phyloP scores from a whole-genome alignment of 2,329 filamentous ascomycete species.

The Colletotrichum lentis region DNA sequence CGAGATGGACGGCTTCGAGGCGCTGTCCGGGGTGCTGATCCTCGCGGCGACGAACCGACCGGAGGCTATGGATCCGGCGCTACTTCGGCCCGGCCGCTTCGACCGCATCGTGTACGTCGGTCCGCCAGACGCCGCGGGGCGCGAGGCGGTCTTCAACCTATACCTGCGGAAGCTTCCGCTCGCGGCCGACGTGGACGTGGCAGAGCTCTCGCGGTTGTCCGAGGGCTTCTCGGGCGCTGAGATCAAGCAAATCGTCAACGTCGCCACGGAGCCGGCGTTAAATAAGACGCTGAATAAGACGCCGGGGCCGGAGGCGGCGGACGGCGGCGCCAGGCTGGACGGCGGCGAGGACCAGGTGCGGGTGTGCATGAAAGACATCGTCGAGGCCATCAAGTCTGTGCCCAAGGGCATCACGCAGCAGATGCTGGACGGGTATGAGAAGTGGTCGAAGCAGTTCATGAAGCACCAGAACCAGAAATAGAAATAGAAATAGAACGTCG shows the following conservation, averaged over 20 bases:
- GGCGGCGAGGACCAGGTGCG: slow-evolving; percentile 14
- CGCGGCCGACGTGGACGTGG: slow-evolving; percentile 69
- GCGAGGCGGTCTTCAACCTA: slow-evolving; percentile 78
- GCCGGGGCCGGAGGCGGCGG: slow-evolving; percentile 42
- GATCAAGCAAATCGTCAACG: slow-evolving; percentile 65
- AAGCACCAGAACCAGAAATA: slow-evolving; percentile 36
- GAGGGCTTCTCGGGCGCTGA: slow-evolving; percentile 89
- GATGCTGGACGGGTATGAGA: slow-evolving; percentile 67
- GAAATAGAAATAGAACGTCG: slow-evolving; percentile 24
- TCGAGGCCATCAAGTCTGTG: slow-evolving; percentile 54
- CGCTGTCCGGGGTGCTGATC: slow-evolving; percentile 82
- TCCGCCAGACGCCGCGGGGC: slow-evolving; percentile 75
- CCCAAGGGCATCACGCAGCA: slow-evolving; percentile 66
- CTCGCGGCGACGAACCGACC: slow-evolving; percentile 93
- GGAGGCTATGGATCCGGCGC: slow-evolving; percentile 82
- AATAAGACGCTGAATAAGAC: slow-evolving; percentile 45
- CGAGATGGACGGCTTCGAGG: slow-evolving; percentile 95
- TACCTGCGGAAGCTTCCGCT: slow-evolving; percentile 70
- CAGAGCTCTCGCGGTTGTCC: slow-evolving; percentile 67
- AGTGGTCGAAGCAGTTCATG: slow-evolving; percentile 55
- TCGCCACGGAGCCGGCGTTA: slow-evolving; percentile 53
- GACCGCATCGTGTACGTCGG: slow-evolving; percentile 87
- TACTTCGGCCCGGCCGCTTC: slow-evolving; percentile 86
- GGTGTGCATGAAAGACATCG: slow-evolving; percentile 55
- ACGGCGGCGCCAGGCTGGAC: slow-evolving; percentile 30